These are phyloP conservation scores for Botryosphaeria agaves DNA, from an alignment of 2,329 filamentous ascomycete genomes.

Conservation along the genomic window DNA sequence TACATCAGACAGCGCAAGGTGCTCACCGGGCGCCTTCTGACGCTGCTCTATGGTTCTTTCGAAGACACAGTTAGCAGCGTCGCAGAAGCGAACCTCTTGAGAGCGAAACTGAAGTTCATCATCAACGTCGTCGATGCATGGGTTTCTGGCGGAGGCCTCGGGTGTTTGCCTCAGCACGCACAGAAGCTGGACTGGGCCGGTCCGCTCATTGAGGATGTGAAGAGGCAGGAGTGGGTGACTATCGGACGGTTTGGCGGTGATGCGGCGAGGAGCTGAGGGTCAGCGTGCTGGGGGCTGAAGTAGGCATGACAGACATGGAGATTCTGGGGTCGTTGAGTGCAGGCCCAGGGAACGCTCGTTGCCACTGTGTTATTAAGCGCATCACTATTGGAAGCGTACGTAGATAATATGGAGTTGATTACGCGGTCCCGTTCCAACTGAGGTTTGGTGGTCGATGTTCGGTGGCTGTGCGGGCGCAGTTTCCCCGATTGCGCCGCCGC, in stretches of 20 bases:
- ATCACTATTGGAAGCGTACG: too few relatives aligned
- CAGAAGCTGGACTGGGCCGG: conserved; percentile 24
- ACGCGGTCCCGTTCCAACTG: too few relatives aligned
- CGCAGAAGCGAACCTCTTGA: conserved; percentile 55
- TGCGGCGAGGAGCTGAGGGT: too few relatives aligned
- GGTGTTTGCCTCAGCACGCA: conserved; percentile 23
- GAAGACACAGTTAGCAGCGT: conserved; percentile 34
- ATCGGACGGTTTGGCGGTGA: conserved; percentile 31
- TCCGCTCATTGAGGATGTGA: conserved; percentile 23
- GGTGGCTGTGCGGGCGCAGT: too few relatives aligned
- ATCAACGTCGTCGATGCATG: conserved; percentile 51
- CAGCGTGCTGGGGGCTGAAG: too few relatives aligned
- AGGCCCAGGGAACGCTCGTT: too few relatives aligned
- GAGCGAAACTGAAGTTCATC: conserved; percentile 59
- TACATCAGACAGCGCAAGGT: conserved; percentile 54
- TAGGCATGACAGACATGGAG: too few relatives aligned
- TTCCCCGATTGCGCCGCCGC: too few relatives aligned
- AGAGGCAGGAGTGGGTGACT: conserved; percentile 29
- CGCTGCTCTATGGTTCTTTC: conserved; percentile 44
- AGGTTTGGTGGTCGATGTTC: too few relatives aligned
- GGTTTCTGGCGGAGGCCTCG: conserved; percentile 51
- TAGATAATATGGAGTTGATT: too few relatives aligned
- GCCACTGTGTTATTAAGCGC: too few relatives aligned
- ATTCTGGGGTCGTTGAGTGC: too few relatives aligned
- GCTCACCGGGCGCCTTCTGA: conserved; percentile 54